Conservation (phyloP, 2,329 filamentous ascomycete genomes). For the Verticillium nonalfalfae region DNA sequence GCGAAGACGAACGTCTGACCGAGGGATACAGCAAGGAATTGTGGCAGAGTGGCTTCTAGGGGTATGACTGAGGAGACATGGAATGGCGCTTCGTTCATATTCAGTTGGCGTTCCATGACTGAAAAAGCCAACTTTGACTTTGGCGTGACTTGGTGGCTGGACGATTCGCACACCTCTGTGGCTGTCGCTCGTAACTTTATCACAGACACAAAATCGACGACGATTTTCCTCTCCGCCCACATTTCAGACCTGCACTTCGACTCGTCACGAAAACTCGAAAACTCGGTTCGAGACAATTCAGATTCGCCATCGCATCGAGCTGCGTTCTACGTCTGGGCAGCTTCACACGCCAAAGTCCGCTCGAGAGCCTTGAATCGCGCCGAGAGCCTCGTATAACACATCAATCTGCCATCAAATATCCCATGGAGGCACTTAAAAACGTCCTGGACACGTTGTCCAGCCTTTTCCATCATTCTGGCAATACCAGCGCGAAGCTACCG, state of each 20-base stretch:
- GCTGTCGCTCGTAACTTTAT: neutral
- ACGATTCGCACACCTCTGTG: neutral
- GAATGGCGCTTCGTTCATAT: neutral
- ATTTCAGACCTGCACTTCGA: neutral
- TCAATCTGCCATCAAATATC: no score
- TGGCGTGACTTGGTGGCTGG: neutral
- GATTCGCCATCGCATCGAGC: no score
- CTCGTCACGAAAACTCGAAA: neutral
- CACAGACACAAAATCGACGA: neutral
- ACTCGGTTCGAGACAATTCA: no score
- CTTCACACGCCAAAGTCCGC: no score
- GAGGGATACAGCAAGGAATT: conserved; percentile 80
- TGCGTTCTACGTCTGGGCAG: no score
- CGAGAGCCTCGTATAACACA: no score
- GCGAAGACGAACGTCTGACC: conserved; percentile 71
- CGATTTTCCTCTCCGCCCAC: neutral
- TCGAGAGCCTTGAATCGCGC: no score
- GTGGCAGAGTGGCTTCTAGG: conserved; percentile 58
- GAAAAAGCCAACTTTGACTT: neutral
- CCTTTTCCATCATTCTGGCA: no score
- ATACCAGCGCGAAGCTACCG: no score
- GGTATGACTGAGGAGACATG: neutral
- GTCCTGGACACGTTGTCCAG: no score
- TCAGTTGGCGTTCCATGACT: neutral
- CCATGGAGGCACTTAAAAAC: no score